Percentiles rank a stretch among this genome's conserved stretches.
Conservation (phyloP, 73 alveolate species). For the Paramecium biaurelia region DNA sequence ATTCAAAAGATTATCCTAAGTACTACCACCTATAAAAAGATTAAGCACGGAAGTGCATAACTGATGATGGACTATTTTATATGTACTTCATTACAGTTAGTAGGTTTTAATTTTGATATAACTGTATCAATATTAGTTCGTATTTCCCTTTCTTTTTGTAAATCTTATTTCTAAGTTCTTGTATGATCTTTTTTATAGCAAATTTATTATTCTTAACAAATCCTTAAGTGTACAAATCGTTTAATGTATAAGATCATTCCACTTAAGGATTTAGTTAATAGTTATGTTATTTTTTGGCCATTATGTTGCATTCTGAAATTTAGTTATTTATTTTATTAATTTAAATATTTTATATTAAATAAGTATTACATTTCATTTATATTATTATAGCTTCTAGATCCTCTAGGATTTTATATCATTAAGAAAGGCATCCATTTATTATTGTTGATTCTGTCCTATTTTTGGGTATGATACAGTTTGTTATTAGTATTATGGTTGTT, state of each 20-base stretch:
- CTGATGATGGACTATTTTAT: not conserved
- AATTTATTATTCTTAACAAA: too few relatives aligned
- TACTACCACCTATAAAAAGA: not conserved
- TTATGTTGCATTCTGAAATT: too few relatives aligned
- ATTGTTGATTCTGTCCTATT: not conserved
- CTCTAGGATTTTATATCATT: not conserved
- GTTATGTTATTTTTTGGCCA: too few relatives aligned
- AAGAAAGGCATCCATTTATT: not conserved
- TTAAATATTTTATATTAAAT: too few relatives aligned
- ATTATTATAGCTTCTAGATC: not conserved
- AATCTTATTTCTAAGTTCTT: too few relatives aligned
- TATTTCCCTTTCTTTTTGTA: too few relatives aligned
- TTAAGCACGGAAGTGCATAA: conserved; percentile 1
- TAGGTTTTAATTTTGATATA: too few relatives aligned
- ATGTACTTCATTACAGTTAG: conserved; percentile 9
- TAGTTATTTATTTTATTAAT: too few relatives aligned
- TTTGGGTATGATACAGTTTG: not conserved
- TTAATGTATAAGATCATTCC: too few relatives aligned
- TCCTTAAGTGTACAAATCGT: too few relatives aligned
- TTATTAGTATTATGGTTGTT: not conserved
- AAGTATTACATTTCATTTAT: not conserved
- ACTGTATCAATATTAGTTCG: not conserved
- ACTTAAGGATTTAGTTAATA: too few relatives aligned
- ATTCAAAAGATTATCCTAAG: not conserved
- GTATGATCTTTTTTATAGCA: too few relatives aligned